Conservation (phyloP, 768 basidiomycete genomes). For the Termitomyces sp. region DNA sequence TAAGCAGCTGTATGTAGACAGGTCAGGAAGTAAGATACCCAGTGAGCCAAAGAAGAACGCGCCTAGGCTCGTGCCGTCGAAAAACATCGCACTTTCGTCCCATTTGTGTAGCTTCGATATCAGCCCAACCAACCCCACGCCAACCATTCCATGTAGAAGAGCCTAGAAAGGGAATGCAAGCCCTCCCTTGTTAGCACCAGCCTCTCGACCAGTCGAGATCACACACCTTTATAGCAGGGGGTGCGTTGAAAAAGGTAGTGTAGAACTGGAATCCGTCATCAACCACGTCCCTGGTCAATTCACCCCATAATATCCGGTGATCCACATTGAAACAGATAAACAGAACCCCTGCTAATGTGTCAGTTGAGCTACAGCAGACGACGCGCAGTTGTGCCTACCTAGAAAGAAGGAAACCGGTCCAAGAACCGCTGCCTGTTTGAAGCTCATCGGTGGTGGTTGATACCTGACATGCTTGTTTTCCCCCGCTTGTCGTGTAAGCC, state of each 20-base stretch:
- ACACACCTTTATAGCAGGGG: slow-evolving; percentile 86
- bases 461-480: not conserved
- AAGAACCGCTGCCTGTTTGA: slow-evolving; percentile 85
- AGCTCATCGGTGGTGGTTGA: slow-evolving; percentile 58
- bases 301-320: slow-evolving; percentile 75
- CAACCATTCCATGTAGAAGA: slow-evolving; percentile 81
- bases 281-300: slow-evolving; percentile 58
- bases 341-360: slow-evolving; percentile 53
- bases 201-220: not conserved
- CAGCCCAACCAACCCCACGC: slow-evolving; percentile 71
- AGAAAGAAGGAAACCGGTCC: slow-evolving; percentile 88
- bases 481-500: not conserved
- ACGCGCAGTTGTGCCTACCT: slow-evolving; percentile 43
- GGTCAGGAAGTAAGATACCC: not conserved
- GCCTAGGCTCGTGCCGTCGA: slow-evolving; percentile 90
- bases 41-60: slow-evolving; percentile 21
- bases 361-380: not conserved
- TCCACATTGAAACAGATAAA: slow-evolving; percentile 88
- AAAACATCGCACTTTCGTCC: slow-evolving; percentile 93
- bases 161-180: slow-evolving; percentile 47
- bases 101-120: slow-evolving; percentile 80
- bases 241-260: slow-evolving; percentile 88
- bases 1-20: slow-evolving; percentile 51
- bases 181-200: not conserved
- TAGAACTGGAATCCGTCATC: slow-evolving; percentile 88